Conservation (phyloP, 1,284 basidiomycete genomes). For the Coniferiporia sulphurascens region DNA sequence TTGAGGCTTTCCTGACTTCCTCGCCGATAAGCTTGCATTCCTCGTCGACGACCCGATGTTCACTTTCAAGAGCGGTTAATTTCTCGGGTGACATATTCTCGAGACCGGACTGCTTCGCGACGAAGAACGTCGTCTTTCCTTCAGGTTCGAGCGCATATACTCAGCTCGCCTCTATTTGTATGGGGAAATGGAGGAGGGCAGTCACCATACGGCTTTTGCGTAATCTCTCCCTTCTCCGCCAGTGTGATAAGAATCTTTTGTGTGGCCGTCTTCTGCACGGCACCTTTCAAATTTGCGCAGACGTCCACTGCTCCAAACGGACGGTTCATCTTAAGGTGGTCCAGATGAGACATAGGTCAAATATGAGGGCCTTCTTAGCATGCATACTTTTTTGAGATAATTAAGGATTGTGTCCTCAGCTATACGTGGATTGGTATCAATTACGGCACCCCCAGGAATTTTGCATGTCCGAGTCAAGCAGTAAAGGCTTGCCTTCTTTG, state of each 20-base stretch:
- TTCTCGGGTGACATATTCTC: conserved; percentile 55
- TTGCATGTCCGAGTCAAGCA: neutral
- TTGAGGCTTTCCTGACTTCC: conserved; percentile 45
- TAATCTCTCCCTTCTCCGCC: conserved; percentile 70
- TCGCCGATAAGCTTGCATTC: conserved; percentile 49
- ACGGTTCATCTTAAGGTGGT: conserved; percentile 20
- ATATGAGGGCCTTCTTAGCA: neutral
- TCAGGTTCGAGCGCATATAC: conserved; percentile 73
- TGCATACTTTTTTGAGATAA: conserved; percentile 62
- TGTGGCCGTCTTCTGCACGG: conserved; percentile 73
- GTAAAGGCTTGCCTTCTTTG: conserved; percentile 20
- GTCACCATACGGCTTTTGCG: conserved; percentile 75
- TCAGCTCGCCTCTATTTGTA: conserved; percentile 70
- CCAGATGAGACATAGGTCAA: conserved; percentile 6
- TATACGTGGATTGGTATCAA: conserved; percentile 21
- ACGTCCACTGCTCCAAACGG: conserved; percentile 60
- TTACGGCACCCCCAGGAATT: neutral
- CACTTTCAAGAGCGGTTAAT: conserved; percentile 50
- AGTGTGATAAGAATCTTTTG: conserved; percentile 78
- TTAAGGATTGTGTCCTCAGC: conserved; percentile 70
- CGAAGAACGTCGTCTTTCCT: conserved; percentile 84
- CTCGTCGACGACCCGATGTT: conserved; percentile 54
- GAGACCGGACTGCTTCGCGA: conserved; percentile 67
- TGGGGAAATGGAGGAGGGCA: conserved; percentile 31
- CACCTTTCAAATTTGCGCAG: conserved; percentile 81